These are phyloP conservation scores for Drechslerella coelobrocha DNA, from an alignment of 2,329 filamentous ascomycete genomes.

Conservation along the genomic window DNA sequence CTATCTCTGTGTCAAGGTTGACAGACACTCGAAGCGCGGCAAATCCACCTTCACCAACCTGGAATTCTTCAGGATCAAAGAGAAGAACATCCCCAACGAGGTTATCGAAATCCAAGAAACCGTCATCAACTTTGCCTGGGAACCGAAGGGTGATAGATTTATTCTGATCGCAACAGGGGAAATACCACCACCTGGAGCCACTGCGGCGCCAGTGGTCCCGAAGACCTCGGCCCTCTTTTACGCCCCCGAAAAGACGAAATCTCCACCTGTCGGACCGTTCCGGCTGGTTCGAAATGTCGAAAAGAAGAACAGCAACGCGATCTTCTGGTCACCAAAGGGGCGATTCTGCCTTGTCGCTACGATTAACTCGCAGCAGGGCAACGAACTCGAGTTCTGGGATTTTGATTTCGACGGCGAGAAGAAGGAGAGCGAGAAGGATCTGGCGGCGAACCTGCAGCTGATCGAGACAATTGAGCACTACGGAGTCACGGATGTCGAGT, in stretches of 20 bases:
- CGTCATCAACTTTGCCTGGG: conserved; percentile 99
- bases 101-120: conserved; percentile 99
- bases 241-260: conserved; percentile 94
- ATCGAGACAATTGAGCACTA: conserved; percentile 96
- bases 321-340: conserved; percentile 97
- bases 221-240: conserved; percentile 97
- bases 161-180: conserved; percentile 96
- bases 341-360: conserved; percentile 95
- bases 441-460: conserved; percentile 90
- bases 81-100: conserved; percentile 98
- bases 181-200: conserved; percentile 65
- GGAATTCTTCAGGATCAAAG: conserved; percentile 95
- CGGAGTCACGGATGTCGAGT: conserved; percentile 95
- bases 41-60: conserved; percentile 96
- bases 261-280: conserved; percentile 81
- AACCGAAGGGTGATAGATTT: conserved; percentile 96
- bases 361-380: conserved; percentile 88
- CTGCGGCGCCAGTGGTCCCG: conserved; percentile 76
- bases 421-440: conserved; percentile 73
- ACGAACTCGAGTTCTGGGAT: conserved; percentile 96
- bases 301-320: conserved; percentile 99
- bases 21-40: conserved; percentile 90
- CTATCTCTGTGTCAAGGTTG: conserved; percentile 98
- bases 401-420: conserved; percentile 93
- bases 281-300: conserved; percentile 93